Evolutionary conservation across 768 basidiomycete genomes (phyloP), one percentile per base, ranked within the genome.

Genomic region (Podaxis rugospora): DNA sequence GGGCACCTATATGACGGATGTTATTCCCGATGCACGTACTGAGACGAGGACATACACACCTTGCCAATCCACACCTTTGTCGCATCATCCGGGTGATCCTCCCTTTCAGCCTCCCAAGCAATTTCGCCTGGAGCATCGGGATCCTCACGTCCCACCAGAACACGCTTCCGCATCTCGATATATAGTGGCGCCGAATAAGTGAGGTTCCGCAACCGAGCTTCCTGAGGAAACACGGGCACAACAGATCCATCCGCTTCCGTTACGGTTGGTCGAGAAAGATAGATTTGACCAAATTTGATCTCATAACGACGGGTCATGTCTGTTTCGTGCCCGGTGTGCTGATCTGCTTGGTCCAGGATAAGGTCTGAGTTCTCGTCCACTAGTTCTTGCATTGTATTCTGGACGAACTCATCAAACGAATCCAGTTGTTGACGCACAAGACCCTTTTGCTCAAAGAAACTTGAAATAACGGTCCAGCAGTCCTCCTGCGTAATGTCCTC

Each of bases 371-470:
- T 93, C 76, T 99, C 97, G 72, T 98, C 97, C 21, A 99, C 95
- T 25, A 99, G 82, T 72, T 98, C 97, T 75, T 98, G 96, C 95
- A 99, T 97, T 13, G 95, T 98, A 67, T 98, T 98, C 71, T 98
- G 94, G 36, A 99, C 93, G 69, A 98, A 99, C 76, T 98, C 96
- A 72, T 99, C 95, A 75, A 96, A 99, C 10, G 93, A 95, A 77
- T 96, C 95, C 57, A 98, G 86, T 72, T 99, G 97, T 72, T 99
- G 97, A 51, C 93, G 86, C 56, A 98, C 97, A 63, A 99, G 89
- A 75, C 96, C 96, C 74, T 96, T 97, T 72, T 94, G 92, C 64
- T 93, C 89, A 73, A 99, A 98, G 79, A 96, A 99, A 68, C 92
- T 88, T 64, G 92, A 90, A 68, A 98, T 98, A 70, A 99, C 89